A percentile compares a stretch with the other conserved stretches of the same genome.
These are phyloP conservation scores for Naganishia onofrii DNA, from an alignment of 768 basidiomycete species.

Conservation along the genomic window DNA sequence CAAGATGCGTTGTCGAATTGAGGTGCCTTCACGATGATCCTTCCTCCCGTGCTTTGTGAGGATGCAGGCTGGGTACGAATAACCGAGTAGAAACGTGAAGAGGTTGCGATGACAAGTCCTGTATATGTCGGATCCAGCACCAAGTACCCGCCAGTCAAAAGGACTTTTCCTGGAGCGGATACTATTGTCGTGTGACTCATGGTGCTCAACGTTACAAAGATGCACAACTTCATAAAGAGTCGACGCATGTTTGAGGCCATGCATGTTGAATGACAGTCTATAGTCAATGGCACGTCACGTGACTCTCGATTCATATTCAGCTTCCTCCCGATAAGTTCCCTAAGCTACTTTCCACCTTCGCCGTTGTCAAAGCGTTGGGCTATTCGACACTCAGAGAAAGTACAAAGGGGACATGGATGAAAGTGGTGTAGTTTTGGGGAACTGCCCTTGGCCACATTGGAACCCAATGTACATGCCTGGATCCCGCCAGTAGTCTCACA, in stretches of 20 bases:
- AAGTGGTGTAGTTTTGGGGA: no score
- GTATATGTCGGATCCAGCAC: conserved; percentile 83
- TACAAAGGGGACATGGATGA: no score
- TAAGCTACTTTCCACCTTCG: no score
- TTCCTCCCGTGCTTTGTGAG: conserved; percentile 17
- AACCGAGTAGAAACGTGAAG: conserved; percentile 87
- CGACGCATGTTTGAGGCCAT: no score
- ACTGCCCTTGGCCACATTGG: no score
- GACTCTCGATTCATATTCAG: no score
- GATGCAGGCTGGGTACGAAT: conserved; percentile 53
- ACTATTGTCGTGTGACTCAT: conserved; percentile 62
- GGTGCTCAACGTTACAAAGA: not conserved
- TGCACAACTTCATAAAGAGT: not conserved
- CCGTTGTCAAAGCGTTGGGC: no score
- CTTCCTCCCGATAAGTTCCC: no score
- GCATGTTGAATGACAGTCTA: not conserved
- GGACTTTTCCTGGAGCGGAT: conserved; percentile 91
- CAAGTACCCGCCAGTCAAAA: conserved; percentile 93
- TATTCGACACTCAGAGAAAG: no score
- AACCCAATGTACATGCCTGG: no score
- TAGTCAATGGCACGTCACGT: not conserved
- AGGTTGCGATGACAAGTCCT: conserved; percentile 85
- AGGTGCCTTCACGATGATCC: conserved; percentile 76
- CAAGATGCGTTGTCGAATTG: conserved; percentile 71
- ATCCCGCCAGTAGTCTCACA: no score